These are phyloP conservation scores for Wallacemonas sp. DNA, from an alignment of 208 protist species.

Conservation along the genomic window DNA sequence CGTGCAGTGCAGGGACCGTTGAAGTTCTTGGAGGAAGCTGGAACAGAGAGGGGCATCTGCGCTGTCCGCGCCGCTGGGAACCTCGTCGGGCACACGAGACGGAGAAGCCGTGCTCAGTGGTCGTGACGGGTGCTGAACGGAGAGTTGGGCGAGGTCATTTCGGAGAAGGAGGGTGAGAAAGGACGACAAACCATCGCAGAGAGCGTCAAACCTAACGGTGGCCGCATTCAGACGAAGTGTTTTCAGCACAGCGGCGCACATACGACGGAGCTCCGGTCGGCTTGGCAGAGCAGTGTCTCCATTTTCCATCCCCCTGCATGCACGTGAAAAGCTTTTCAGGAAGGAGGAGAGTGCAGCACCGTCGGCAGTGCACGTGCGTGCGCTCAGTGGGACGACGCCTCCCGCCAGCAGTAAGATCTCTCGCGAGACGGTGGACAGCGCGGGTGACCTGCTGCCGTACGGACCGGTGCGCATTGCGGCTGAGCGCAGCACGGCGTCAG, in stretches of 20 bases:
- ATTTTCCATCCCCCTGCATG: no score
- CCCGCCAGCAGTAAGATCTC: constrained; percentile 79
- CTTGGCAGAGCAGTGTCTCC: no score
- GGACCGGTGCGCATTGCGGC: constrained; percentile 9
- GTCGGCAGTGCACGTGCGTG: constrained; percentile 47
- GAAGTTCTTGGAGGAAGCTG: neutral
- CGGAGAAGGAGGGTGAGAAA: no score
- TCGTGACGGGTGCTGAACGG: no score
- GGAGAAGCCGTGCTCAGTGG: no score
- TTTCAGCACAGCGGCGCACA: constrained; percentile 15
- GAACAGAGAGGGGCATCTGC: neutral
- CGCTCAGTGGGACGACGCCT: constrained; percentile 79
- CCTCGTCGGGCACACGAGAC: no score
- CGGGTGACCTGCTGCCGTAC: neutral
- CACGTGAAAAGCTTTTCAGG: constrained; percentile 24
- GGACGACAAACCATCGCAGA: no score
- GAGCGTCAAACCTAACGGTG: constrained; percentile 24
- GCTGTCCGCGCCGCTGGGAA: no score
- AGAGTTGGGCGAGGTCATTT: no score
- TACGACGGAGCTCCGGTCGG: constrained; percentile 17
- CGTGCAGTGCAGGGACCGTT: neutral
- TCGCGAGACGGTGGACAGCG: constrained; percentile 37
- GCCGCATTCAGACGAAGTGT: constrained; percentile 22
- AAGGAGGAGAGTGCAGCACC: constrained; percentile 37
- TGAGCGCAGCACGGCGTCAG: constrained; percentile 12